Percentiles rank a stretch among this genome's conserved stretches.
Evolutionary conservation across 2,329 filamentous ascomycete species (phyloP).

Genomic region (Ascochyta fabae): DNA sequence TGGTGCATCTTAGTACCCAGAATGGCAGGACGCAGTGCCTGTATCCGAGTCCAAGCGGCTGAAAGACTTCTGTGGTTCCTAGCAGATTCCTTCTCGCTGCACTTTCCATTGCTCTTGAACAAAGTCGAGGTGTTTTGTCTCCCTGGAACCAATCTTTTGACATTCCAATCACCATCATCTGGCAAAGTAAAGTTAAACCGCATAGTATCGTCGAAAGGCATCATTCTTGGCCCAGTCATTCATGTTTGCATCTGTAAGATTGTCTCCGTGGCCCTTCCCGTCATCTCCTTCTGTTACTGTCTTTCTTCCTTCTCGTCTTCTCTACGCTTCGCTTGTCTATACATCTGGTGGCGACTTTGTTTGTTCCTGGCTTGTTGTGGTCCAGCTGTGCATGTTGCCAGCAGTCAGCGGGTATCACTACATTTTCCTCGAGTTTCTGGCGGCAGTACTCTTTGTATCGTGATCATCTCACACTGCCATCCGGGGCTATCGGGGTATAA

Average conservation of each 20-base stretch:
- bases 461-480: not conserved
- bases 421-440: too few species aligned
- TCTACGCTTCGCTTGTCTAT: not conserved
- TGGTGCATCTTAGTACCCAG: slow-evolving; percentile 2
- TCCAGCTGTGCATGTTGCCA: not conserved
- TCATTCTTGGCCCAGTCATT: too few species aligned
- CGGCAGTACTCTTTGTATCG: not conserved
- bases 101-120: not conserved
- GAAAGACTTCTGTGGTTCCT: not conserved
- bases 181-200: too few species aligned
- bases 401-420: not conserved
- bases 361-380: not conserved
- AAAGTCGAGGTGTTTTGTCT: not conserved
- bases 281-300: slow-evolving; percentile 4
- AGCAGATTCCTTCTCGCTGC: not conserved
- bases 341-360: not conserved
- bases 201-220: not conserved
- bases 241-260: too few species aligned
- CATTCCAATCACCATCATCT: not conserved
- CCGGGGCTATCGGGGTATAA: slow-evolving; percentile 10
- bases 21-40: slow-evolving; percentile 6
- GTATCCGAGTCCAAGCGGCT: not conserved
- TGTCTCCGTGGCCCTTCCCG: too few species aligned
- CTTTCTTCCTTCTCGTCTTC: not conserved
- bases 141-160: not conserved